Evolutionary conservation across 192 early-diverging fungal species (phyloP), one percentile per base, ranked within the genome.

Genomic region (Gigaspora rosea): DNA sequence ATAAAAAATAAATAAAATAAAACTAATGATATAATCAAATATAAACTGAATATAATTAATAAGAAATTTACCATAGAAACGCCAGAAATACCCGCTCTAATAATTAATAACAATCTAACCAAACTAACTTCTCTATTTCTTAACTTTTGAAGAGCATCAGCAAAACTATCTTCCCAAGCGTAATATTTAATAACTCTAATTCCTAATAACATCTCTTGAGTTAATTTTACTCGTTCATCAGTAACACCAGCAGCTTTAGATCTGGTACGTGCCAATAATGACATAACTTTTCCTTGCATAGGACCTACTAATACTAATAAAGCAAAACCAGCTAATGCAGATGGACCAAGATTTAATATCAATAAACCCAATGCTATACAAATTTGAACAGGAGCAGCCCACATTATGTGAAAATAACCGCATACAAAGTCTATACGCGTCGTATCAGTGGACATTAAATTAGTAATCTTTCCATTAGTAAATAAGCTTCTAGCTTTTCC

Each of bases 101-200:
- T 58, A 33, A 79, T 66, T 66, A 92, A 82, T 33, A 85, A 82
- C 2, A 67, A 63, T 41, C 82, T 79, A 70, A 92, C 77, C 41
- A 85, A 79, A 11, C 52, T 51, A 75, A 92, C 84, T 74, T 93
- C 92, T 57, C 84, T 80, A 13, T 77, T 56, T 8, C 92, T 78
- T n/a, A 93, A 85, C 8, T 81, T 81, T 22, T 73, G 75, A 18
- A 92, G 83, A n/a, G 89, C 86, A 35, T 88, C 81, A 33, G 75
- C 63, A 76, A 93, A 93, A 20, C 84, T 85, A 13, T 78, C 66
- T 64, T 93, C 92, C 92, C 92, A 93, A 8, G 90, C 86, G 76
- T 93, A 92, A 72, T 91, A 89, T 75, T 93, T 93, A 78, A 93
- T 89, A 54, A 93, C 81, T 72, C 90, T 92, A 79, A 93, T 90